A percentile compares a stretch with the other conserved stretches of the same genome.
Evolutionary conservation across 805 yeast genomes (phyloP).

Genomic region (Teunomyces tritomae): DNA sequence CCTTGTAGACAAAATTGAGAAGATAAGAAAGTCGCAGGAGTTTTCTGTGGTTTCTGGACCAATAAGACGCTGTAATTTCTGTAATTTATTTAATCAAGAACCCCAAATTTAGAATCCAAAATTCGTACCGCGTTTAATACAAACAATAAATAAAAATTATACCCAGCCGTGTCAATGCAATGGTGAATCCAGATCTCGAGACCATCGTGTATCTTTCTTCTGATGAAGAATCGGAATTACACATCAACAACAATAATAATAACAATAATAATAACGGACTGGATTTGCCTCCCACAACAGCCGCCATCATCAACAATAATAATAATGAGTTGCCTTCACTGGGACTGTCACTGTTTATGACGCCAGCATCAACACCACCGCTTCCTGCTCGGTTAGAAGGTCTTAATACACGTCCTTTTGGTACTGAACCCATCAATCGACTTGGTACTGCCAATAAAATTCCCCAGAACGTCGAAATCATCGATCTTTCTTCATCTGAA

Average conservation of each 20-base stretch:
- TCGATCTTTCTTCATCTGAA: constrained; percentile 6
- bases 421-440: background rate
- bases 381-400: background rate
- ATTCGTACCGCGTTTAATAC: no score
- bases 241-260: background rate
- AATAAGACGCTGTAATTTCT: background rate
- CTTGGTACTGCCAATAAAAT: background rate
- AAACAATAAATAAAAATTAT: background rate
- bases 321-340: background rate
- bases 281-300: background rate
- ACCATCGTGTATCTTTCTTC: constrained; percentile 10
- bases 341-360: background rate
- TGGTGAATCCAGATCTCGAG: background rate
- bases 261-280: no score
- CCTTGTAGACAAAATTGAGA: no score
- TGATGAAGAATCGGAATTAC: constrained; percentile 5
- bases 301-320: background rate
- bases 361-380: background rate
- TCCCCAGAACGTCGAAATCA: constrained; percentile 4
- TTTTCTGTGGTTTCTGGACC: background rate
- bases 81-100: background rate
- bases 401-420: background rate
- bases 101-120: no score
- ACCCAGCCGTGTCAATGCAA: background rate
- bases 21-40: no score